phyloP scores from a whole-genome alignment of 371 early-diverging fungal species.

The Mortierella sp. region DNA sequence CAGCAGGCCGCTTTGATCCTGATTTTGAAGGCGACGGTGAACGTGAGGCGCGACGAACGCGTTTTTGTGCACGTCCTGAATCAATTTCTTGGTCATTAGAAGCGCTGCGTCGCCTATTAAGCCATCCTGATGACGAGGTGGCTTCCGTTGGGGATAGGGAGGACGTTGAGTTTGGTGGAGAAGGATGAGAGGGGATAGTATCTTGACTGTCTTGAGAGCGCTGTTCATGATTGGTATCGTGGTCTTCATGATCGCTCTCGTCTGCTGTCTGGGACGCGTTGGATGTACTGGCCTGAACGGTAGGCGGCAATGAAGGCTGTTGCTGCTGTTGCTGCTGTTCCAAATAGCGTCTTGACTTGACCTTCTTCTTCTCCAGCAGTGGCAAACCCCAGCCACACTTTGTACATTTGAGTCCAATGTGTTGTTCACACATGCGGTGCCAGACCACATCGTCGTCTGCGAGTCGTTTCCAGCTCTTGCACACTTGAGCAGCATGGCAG shows the following conservation, averaged over 20 bases:
- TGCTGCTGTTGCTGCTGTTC: constrained; percentile 25
- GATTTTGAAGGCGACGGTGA: constrained; percentile 10
- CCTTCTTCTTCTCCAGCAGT: constrained; percentile 63
- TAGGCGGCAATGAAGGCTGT: not conserved
- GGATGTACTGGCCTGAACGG: not conserved
- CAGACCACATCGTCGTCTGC: constrained; percentile 93
- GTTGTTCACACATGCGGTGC: constrained; percentile 97
- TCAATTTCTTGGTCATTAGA: constrained; percentile 19
- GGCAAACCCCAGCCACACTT: constrained; percentile 98
- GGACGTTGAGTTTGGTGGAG: constrained; percentile 18
- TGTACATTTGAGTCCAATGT: constrained; percentile 93
- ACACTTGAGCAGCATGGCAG: constrained; percentile 91
- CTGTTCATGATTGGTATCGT: not conserved
- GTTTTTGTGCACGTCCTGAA: constrained; percentile 19
- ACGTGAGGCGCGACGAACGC: constrained; percentile 16
- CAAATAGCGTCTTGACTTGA: constrained; percentile 13
- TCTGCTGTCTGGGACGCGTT: constrained; percentile 7
- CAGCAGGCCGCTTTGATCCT: not conserved
- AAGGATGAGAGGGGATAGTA: constrained; percentile 19
- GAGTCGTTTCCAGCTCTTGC: constrained; percentile 78
- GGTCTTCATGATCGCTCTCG: constrained; percentile 4
- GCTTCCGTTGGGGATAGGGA: constrained; percentile 6
- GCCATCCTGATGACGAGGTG: constrained; percentile 5
- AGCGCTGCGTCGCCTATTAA: constrained; percentile 22
- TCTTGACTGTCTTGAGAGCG: not conserved